A percentile compares a stretch with the other conserved stretches of the same genome.
These are phyloP conservation scores for Polytrichum commune DNA, from an alignment of 225 moss, liverwort and hornwort genomes.

Conservation along the genomic window DNA sequence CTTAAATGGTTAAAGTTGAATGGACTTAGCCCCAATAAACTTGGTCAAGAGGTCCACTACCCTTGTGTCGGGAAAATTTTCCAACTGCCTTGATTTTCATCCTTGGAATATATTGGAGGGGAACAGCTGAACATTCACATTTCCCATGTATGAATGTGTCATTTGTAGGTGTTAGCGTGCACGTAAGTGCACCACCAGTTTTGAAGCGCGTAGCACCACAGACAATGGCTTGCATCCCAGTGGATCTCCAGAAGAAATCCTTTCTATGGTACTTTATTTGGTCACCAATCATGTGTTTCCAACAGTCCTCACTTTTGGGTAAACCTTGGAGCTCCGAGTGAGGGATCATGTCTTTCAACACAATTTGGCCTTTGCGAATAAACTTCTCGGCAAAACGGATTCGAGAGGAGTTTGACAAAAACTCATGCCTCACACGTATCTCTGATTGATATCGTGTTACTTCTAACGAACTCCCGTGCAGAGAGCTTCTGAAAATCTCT, in stretches of 20 bases:
- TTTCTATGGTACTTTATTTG: no score
- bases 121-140: neutral
- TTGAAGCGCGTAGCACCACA: conserved; percentile 2
- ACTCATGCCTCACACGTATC: neutral
- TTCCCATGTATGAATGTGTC: neutral
- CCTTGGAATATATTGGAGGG: neutral
- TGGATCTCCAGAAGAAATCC: neutral
- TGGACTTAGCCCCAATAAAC: no score
- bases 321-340: neutral
- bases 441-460: neutral
- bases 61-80: neutral
- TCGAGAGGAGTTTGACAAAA: neutral
- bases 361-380: neutral
- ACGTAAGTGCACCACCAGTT: neutral
- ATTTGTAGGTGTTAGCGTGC: no score
- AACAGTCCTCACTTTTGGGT: neutral
- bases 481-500: neutral
- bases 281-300: neutral
- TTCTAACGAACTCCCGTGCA: neutral
- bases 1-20: no score
- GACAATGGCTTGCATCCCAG: neutral
- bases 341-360: neutral
- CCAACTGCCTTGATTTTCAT: neutral
- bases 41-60: neutral
- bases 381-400: neutral